Base-by-base conservation (phyloP, 257 asterid genomes). In the Solanum etuberosum region DNA sequence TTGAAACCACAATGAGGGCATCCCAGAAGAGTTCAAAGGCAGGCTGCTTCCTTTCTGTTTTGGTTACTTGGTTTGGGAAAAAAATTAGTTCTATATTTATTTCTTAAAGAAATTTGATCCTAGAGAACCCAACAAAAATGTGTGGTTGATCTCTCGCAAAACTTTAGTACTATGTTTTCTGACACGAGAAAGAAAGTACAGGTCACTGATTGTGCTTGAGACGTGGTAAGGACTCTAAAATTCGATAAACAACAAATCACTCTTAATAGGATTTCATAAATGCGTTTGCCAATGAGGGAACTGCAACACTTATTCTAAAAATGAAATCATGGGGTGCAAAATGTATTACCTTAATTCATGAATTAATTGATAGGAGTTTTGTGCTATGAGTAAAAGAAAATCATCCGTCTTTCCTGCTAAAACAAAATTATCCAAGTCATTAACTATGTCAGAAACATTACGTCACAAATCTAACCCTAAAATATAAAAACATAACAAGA, bases 321-420 rank as follows among this genome's bases (percentile, higher is more conserved):
- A 67, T n/a, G 67, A 38, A 78, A 48, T 61, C n/a, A 38, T 35
- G 42, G 68, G 20, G 51, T n/a, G 77, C 74, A 80, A 68, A 27
- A 54, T 35, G 14, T 12, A 84, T 73, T 87, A 87, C 92, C 93
- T 88, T 87, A 76, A 85, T 54, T 83, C 65, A 31, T 43, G 51
- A 87, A 74, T 63, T 29, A 48, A 40, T 61, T 48, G 42, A 42
- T 46, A 15, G 68, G 67, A 68, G 34, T 72, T 13, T 54, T 81
- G 82, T 42, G 72, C 38, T 34, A 31, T 57, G 68, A 76, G 78
- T 43, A 23, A 86, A 74, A 65, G 40, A 78, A 86, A 86, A 82
- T 92, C 91, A 94, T 67, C 95, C 94, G 37, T 94, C 95, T 88
- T 93, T 94, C 94, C 97, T 94, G 93, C 85, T 80, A 32, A 86